Conservation (phyloP, 768 basidiomycete species). For the Trametes gibbosa region DNA sequence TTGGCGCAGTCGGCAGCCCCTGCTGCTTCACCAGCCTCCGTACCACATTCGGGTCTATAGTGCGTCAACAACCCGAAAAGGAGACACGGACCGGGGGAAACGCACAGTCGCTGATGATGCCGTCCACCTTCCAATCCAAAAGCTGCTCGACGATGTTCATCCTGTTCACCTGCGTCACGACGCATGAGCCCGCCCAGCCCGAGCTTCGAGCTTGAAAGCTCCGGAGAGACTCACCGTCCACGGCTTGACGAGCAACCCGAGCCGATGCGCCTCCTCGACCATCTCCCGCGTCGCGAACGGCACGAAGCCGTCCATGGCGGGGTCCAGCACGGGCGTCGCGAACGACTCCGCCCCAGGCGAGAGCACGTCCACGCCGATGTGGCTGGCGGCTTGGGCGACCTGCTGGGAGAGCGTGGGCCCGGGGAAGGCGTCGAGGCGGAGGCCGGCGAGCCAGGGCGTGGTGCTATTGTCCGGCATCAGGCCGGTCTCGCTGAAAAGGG, state of each 20-base stretch:
- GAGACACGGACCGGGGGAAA: background rate
- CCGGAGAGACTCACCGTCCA: conserved; percentile 63
- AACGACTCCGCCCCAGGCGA: conserved; percentile 54
- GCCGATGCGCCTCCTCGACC: conserved; percentile 62
- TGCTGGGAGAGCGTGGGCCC: conserved; percentile 56
- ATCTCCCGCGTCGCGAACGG: conserved; percentile 66
- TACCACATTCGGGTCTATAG: conserved; percentile 51
- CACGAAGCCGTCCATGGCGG: conserved; percentile 41
- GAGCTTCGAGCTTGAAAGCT: no score
- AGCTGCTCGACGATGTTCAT: conserved; percentile 62
- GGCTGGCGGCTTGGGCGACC: conserved; percentile 66
- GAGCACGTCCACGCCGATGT: conserved; percentile 61
- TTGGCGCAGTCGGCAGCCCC: conserved; percentile 51
- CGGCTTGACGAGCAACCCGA: conserved; percentile 63
- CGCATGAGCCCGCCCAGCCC: background rate
- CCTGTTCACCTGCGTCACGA: conserved; percentile 49
- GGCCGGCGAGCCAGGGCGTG: conserved; percentile 69
- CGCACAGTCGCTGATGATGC: conserved; percentile 73
- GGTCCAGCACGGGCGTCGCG: conserved; percentile 41
- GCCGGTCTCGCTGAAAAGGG: conserved; percentile 37
- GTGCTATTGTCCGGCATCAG: conserved; percentile 40
- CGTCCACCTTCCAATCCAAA: conserved; percentile 61
- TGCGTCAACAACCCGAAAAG: background rate
- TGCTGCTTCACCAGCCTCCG: conserved; percentile 55
- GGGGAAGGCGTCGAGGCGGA: conserved; percentile 59